A percentile compares a stretch with the other conserved stretches of the same genome.
phyloP scores from a whole-genome alignment of 2,329 filamentous ascomycete genomes.

The Diaporthe sp. region DNA sequence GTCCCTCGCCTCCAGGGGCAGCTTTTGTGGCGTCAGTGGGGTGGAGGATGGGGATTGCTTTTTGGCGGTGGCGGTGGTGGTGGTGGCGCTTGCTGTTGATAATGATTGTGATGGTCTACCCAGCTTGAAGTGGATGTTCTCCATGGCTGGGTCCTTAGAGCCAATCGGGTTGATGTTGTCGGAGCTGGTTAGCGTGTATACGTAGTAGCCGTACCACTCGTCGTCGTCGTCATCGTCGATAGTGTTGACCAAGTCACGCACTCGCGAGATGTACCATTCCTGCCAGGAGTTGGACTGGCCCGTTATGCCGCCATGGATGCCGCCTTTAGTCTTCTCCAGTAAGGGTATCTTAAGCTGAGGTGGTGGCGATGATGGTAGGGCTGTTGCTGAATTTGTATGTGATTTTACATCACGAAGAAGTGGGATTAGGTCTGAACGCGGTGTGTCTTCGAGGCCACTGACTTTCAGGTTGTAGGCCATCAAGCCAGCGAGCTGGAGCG shows the following conservation, averaged over 20 bases:
- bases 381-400: background rate
- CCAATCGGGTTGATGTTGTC: conserved; percentile 30
- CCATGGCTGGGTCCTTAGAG: conserved; percentile 39
- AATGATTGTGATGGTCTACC: background rate
- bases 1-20: conserved; percentile 36
- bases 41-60: background rate
- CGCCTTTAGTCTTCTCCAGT: conserved; percentile 30
- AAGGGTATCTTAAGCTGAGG: conserved; percentile 29
- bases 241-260: conserved; percentile 35
- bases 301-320: conserved; percentile 15
- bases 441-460: conserved; percentile 34
- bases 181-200: conserved; percentile 35
- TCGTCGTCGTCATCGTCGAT: conserved; percentile 35
- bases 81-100: background rate
- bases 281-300: conserved; percentile 36
- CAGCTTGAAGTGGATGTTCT: conserved; percentile 39
- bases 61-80: background rate
- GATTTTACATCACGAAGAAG: conserved; percentile 21
- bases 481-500: conserved; percentile 38
- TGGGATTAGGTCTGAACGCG: conserved; percentile 38
- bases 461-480: conserved; percentile 37
- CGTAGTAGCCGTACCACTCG: conserved; percentile 41
- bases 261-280: conserved; percentile 37
- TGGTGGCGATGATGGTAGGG: background rate
- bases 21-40: conserved; percentile 3